Evolutionary conservation across 2,329 filamentous ascomycete species (phyloP).

Genomic region (Verticillium alfalfae): DNA sequence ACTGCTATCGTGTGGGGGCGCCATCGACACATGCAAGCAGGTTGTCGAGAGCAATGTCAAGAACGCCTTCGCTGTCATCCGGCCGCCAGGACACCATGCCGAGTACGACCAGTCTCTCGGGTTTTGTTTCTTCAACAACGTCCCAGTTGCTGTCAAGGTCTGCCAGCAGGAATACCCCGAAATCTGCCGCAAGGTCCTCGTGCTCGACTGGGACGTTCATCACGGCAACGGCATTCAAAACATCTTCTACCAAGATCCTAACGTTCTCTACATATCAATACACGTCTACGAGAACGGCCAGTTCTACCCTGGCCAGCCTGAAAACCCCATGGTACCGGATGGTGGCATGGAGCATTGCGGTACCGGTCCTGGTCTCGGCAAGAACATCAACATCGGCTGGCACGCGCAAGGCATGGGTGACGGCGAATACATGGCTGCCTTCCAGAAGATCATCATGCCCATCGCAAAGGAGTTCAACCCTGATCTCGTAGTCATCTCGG

Average conservation of each 20-base stretch:
- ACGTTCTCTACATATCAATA: conserved; percentile 90
- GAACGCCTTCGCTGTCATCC: conserved; percentile 92
- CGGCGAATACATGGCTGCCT: conserved; percentile 93
- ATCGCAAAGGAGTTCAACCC: conserved; percentile 91
- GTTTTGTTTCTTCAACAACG: conserved; percentile 98
- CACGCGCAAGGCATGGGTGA: conserved; percentile 80
- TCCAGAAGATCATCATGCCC: conserved; percentile 94
- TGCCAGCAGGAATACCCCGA: conserved; percentile 80
- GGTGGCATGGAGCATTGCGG: conserved; percentile 58
- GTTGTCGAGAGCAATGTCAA: conserved; percentile 79
- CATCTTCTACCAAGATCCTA: conserved; percentile 91
- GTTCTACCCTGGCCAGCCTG: conserved; percentile 75
- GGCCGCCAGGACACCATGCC: conserved; percentile 92
- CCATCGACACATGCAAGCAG: conserved; percentile 93
- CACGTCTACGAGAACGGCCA: conserved; percentile 79
- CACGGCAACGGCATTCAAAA: conserved; percentile 92
- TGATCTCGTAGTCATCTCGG: conserved; percentile 90
- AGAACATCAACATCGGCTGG: conserved; percentile 64
- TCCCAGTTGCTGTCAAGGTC: conserved; percentile 83
- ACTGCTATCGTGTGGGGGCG: conserved; percentile 80
- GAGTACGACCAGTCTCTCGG: conserved; percentile 83
- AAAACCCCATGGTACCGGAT: conserved; percentile 51
- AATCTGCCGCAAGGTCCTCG: conserved; percentile 79
- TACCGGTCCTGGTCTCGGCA: conserved; percentile 47
- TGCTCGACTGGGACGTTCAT: conserved; percentile 85